Conservation (phyloP, 2,329 filamentous ascomycete species). For the Harringtonia aguacate region DNA sequence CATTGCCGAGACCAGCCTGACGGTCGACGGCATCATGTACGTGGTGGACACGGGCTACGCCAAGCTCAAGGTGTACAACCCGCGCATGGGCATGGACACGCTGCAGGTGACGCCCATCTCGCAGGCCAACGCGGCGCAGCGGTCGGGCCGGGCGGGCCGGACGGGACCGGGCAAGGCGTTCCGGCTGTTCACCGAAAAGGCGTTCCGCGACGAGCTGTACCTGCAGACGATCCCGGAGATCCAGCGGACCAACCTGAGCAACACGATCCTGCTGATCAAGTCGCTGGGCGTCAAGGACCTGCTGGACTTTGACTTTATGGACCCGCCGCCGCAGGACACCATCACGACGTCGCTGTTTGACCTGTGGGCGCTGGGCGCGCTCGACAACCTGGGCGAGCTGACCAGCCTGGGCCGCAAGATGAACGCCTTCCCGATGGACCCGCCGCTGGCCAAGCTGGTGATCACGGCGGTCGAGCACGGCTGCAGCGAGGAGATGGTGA, state of each 20-base stretch:
- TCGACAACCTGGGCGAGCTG: constrained; percentile 89
- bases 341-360: constrained; percentile 97
- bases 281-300: constrained; percentile 90
- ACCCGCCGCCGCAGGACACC: constrained; percentile 93
- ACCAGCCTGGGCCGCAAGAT: constrained; percentile 81
- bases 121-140: constrained; percentile 88
- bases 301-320: constrained; percentile 98
- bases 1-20: constrained; percentile 95
- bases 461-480: constrained; percentile 85
- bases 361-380: constrained; percentile 85
- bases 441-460: constrained; percentile 84
- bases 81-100: constrained; percentile 98
- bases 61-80: constrained; percentile 97
- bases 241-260: constrained; percentile 89
- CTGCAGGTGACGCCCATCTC: constrained; percentile 96
- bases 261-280: constrained; percentile 89
- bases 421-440: constrained; percentile 98
- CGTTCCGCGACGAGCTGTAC: constrained; percentile 93
- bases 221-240: constrained; percentile 96
- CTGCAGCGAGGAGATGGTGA: constrained; percentile 96
- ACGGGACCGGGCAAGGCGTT: constrained; percentile 95
- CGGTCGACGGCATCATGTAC: constrained; percentile 98
- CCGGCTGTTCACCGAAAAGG: constrained; percentile 85
- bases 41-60: constrained; percentile 94
- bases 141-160: constrained; percentile 84